Evolutionary conservation across 129 eudicot species (phyloP), one percentile per base, ranked within the genome.

Genomic region (Smallanthus sonchifolius): DNA sequence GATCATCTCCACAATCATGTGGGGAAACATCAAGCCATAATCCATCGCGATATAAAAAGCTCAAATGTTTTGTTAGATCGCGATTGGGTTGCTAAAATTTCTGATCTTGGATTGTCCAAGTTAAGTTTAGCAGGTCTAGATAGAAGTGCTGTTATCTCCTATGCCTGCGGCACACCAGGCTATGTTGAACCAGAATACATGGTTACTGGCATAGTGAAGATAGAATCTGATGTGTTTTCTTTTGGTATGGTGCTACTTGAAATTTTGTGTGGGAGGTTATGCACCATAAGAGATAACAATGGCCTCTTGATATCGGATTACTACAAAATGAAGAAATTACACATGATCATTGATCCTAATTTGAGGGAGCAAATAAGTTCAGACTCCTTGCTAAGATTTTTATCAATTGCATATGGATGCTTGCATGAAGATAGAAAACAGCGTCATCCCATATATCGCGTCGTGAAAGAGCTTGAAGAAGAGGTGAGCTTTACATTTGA

Each of bases 31-130:
- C 72, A 67, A 13, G 28, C 72, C 11, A 42, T 81, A 30, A 69
- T 81, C 59, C 84, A 81, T 54, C 77, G 80, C 2, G 84, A 80
- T 47, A 36, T 80, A 19, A 80, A 80, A 47, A 35, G 70, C 10
- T 64, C 79, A 4, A 81, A 81, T 24, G 51, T 81, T 3, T 43
- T 81, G 39, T 75, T 75, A 7, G 77, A 81, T 62, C 68, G 75
- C 24, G 38, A 69, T 30, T 75, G 73, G 10, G 39, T 38, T 9
- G 77, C 85, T 64, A 81, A 75, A 48, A 67, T 81, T 63, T 75
- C 85, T 15, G 85, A 81, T 75, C 78, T 81, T 52, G 85, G 71
- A 39, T n/a, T 62, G 38, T 72, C 77, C 11, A 72, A 72, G 28
- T 20, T 56, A 32, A 56, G 42, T 37, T 34, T 19, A 16, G 45